Evolutionary conservation across 768 basidiomycete species (phyloP).

Genomic region (Pisolithus microcarpus): DNA sequence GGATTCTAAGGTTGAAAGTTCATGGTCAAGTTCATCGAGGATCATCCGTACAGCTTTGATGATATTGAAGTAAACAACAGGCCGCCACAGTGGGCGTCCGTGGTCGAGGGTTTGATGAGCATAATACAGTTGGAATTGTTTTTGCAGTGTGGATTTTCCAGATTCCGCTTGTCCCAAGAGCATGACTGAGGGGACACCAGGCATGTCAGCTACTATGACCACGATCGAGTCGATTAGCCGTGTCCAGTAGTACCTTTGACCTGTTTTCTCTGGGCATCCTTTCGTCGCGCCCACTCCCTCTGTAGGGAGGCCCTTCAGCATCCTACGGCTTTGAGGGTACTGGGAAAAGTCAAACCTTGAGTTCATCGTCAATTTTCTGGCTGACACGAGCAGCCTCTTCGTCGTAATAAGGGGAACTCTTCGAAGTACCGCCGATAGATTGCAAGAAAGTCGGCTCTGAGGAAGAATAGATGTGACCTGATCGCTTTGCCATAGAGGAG

Average conservation of each 20-base stretch:
- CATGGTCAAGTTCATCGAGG: slow-evolving; percentile 61
- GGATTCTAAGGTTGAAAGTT: slow-evolving; percentile 32
- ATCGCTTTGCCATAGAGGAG: slow-evolving; percentile 22
- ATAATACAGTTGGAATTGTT: slow-evolving; percentile 79
- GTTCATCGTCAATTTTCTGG: slow-evolving; percentile 49
- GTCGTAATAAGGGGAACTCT: slow-evolving; percentile 31
- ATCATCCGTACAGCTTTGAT: slow-evolving; percentile 73
- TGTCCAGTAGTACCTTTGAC: slow-evolving; percentile 42
- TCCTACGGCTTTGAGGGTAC: neutral
- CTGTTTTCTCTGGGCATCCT: slow-evolving; percentile 39
- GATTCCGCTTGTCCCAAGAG: slow-evolving; percentile 75
- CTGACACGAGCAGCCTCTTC: slow-evolving; percentile 41
- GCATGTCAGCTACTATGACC: slow-evolving; percentile 3
- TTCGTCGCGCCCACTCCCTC: slow-evolving; percentile 44
- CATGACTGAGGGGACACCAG: slow-evolving; percentile 40
- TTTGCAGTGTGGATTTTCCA: slow-evolving; percentile 79
- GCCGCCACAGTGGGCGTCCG: slow-evolving; percentile 69
- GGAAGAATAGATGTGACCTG: slow-evolving; percentile 22
- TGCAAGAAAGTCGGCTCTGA: slow-evolving; percentile 27
- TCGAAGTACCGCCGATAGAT: slow-evolving; percentile 24
- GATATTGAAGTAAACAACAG: slow-evolving; percentile 78
- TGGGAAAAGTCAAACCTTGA: slow-evolving; percentile 35
- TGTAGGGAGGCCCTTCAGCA: slow-evolving; percentile 18
- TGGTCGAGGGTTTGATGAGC: slow-evolving; percentile 61
- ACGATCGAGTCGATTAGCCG: neutral